Evolutionary conservation across 352 stramenopile genomes (phyloP), one percentile per base, ranked within the genome.

Genomic region (Phytopythium kandeliae): DNA sequence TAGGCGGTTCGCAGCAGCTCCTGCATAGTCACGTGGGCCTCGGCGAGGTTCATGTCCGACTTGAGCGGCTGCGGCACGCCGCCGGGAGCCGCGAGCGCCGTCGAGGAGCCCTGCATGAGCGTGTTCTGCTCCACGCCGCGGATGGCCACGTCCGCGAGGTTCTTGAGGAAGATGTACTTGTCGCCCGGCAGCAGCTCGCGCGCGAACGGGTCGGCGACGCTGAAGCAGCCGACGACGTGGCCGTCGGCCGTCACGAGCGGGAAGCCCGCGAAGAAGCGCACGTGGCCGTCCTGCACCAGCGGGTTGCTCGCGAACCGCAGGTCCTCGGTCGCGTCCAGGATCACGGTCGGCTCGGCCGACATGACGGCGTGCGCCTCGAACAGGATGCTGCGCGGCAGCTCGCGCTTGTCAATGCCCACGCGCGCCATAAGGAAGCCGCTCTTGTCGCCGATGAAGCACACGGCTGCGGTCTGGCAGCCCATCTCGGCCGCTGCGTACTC

Each of bases 361-460:
- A 93, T 89, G 67, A 93, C 89, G 48, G 71, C 71, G 54, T 93
- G 83, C 22, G 83, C 64, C 35, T 93, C 83, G 55, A 93, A 72
- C 1, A 93, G 60, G 48, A 94, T 62, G 48, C 89, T 89, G 35
- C 83, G 83, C 15, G 80, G 67, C 50, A 94, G 45, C 57, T 94
- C 83, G 34, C 73, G 77, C 63, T 91, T 89, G 4, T 85, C 80
- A 21, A 90, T 51, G 1, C 83, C 80, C 5, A 92, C 64, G 36
- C 79, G 85, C n/a, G 83, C 72, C 73, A 92, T 86, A 9, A 94
- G 50, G 56, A 92, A 94, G 16, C 78, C 78, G 44, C 73, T 91
- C 69, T 90, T 94, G 66, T 92, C 83, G 24, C 83, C 83, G 21
- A 92, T 85, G 51, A 92, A 88, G 63, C 78, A 88, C 36, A 92